Evolutionary conservation across 2,329 filamentous ascomycete species (phyloP).

Genomic region (Penicillium italicum): DNA sequence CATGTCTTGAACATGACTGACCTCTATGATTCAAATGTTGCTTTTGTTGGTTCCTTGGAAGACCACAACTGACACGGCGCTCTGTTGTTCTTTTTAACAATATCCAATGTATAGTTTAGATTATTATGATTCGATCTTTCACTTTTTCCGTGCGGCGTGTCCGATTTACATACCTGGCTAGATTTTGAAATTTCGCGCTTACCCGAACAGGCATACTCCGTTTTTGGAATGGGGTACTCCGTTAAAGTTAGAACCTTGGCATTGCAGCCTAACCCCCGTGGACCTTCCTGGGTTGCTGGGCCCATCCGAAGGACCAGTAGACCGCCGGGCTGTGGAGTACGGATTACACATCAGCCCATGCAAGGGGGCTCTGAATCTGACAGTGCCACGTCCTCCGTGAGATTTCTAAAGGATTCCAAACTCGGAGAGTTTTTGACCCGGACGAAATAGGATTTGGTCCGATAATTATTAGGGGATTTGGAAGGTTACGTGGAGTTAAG

Average conservation of each 20-base stretch:
- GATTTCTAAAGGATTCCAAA: background rate
- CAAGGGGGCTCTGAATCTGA: background rate
- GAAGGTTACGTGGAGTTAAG: background rate
- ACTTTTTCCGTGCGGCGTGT: background rate
- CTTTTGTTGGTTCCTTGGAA: background rate
- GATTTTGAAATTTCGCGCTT: background rate
- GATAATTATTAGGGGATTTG: too few relatives aligned
- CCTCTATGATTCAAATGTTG: background rate
- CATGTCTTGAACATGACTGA: slow-evolving; percentile 6
- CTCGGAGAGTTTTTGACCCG: slow-evolving; percentile 14
- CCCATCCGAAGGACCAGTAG: background rate
- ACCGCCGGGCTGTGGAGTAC: too few relatives aligned
- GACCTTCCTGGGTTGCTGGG: background rate
- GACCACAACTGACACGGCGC: background rate
- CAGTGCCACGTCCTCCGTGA: background rate
- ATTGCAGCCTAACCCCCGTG: background rate
- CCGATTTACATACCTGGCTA: background rate
- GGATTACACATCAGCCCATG: background rate
- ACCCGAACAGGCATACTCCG: background rate
- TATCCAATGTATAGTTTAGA: slow-evolving; percentile 2
- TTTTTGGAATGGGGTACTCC: background rate
- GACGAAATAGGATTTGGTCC: slow-evolving; percentile 10
- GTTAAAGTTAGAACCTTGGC: too few relatives aligned
- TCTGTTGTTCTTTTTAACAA: background rate
- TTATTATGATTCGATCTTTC: background rate